Evolutionary conservation across 805 yeast genomes (phyloP), one percentile per base, ranked within the genome.

Genomic region (Huiozyma naganishii): DNA sequence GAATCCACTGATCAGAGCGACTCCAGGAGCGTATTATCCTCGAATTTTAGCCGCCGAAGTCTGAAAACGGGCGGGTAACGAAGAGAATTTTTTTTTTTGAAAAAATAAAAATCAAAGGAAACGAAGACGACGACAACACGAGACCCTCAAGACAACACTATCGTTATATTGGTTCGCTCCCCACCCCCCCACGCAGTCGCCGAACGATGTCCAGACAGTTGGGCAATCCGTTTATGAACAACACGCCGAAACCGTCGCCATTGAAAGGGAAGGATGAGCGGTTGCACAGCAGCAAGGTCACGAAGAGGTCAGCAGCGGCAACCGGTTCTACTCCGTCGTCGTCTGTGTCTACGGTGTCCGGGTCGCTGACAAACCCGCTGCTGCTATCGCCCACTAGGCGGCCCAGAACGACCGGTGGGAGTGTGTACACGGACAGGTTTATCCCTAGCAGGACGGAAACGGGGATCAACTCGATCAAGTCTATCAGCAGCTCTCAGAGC

Each of bases 401-500:
- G 36, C 51, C 68, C 5, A 49, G 68, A 36, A 56, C 64, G 1
- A 47, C 65, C 4, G 51, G 64, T 4, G 44, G 61, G 3, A 48
- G 49, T 6, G 68, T 76, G 0, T 84, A 83, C 63, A 79, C 84
- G 49, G 98, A 89, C 62, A 68, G 97, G 44, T 87, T 79, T 61
- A 85, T 92, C 28, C 98, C 98, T 5, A 79, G 76, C 47, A 66
- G 98, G 40, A 79, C 85, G 1, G 95, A 95, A 0, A 75, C 87
- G 27, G 94, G 87, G 54, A 67, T 90, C 11, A 92, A 86, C 55
- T 87, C 96, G 0, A 95, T 95, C 6, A 82, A 79, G 59, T 73
- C 59, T 13, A 49, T 62, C n/a, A 57, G 52, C 30, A 60, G 48
- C 33, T 8, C 11, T 30, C 33, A 8, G 33, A 11, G n/a, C 33